Percentiles rank a stretch among this genome's conserved stretches.
Evolutionary conservation across 2,329 filamentous ascomycete species (phyloP).

Genomic region (Sphaerulina vaccinii): DNA sequence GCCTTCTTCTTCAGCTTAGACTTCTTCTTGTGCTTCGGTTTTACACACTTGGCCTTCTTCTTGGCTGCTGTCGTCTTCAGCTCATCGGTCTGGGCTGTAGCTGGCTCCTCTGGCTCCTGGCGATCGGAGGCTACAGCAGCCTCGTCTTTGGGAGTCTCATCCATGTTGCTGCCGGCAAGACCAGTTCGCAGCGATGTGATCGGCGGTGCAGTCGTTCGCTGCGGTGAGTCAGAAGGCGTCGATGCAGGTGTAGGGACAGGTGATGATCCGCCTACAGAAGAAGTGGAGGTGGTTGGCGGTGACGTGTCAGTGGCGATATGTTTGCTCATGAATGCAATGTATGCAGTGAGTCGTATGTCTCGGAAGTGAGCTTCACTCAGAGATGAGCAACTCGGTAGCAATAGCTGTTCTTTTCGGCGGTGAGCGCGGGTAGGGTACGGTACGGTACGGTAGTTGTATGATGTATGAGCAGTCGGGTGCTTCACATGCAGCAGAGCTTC

Average conservation of each 20-base stretch:
- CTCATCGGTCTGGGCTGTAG: slow-evolving; percentile 13
- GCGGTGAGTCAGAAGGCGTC: slow-evolving; percentile 29
- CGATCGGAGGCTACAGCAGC: slow-evolving; percentile 17
- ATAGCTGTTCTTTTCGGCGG: neutral
- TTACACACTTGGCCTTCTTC: slow-evolving; percentile 29
- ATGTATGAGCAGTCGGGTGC: slow-evolving; percentile 5
- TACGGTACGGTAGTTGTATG: slow-evolving; percentile 1
- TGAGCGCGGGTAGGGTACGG: slow-evolving; percentile 9
- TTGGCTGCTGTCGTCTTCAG: slow-evolving; percentile 18
- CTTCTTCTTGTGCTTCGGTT: slow-evolving; percentile 28
- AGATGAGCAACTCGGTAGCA: neutral
- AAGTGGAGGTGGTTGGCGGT: slow-evolving; percentile 18
- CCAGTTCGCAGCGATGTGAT: slow-evolving; percentile 23
- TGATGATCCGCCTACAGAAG: slow-evolving; percentile 21
- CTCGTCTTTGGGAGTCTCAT: slow-evolving; percentile 27
- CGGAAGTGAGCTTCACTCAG: neutral
- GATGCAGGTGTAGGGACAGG: slow-evolving; percentile 29
- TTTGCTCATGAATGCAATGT: slow-evolving; percentile 53
- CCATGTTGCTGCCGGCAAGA: slow-evolving; percentile 29
- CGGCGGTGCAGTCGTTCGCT: slow-evolving; percentile 17
- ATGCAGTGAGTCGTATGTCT: neutral
- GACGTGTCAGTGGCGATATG: slow-evolving; percentile 25
- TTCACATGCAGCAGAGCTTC: neutral
- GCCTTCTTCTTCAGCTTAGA: slow-evolving; percentile 23
- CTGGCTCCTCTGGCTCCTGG: slow-evolving; percentile 17